Conservation (phyloP, 2,329 filamentous ascomycete species). For the Penicillium palitans region DNA sequence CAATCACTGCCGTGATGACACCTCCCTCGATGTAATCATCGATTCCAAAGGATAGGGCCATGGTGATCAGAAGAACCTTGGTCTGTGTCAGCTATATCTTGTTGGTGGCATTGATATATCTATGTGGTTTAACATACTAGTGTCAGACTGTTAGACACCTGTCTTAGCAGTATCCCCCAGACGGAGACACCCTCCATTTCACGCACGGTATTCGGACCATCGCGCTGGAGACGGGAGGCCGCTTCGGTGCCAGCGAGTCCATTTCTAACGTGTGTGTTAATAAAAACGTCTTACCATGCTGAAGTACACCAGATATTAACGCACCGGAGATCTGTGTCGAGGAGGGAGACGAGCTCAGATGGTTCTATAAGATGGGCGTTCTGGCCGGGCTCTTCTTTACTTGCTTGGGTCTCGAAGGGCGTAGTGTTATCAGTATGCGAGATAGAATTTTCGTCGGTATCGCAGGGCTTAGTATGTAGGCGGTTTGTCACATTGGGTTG, state of each 20-base stretch:
- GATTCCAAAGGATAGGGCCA: slow-evolving; percentile 61
- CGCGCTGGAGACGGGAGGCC: slow-evolving; percentile 61
- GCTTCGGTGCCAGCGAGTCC: slow-evolving; percentile 66
- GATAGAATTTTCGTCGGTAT: slow-evolving; percentile 20
- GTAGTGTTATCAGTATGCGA: slow-evolving; percentile 4
- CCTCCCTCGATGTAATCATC: slow-evolving; percentile 59
- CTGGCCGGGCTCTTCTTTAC: neutral
- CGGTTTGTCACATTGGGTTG: slow-evolving; percentile 19
- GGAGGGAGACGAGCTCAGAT: slow-evolving; percentile 11
- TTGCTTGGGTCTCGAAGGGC: slow-evolving; percentile 5
- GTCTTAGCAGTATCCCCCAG: slow-evolving; percentile 74
- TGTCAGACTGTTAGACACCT: slow-evolving; percentile 75
- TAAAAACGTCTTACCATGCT: neutral
- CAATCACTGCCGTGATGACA: slow-evolving; percentile 60
- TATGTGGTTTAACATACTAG: slow-evolving; percentile 48
- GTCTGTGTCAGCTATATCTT: slow-evolving; percentile 9
- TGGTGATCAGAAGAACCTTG: slow-evolving; percentile 72
- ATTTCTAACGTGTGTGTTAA: slow-evolving; percentile 43
- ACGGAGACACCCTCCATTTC: slow-evolving; percentile 69
- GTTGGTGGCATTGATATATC: neutral
- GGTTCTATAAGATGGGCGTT: slow-evolving; percentile 22
- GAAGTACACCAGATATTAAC: neutral
- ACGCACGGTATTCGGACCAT: slow-evolving; percentile 71
- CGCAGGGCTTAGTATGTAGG: slow-evolving; percentile 18
- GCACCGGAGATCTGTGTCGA: slow-evolving; percentile 22